A percentile compares a stretch with the other conserved stretches of the same genome.
Evolutionary conservation across 805 yeast genomes (phyloP).

Genomic region (Kuraishia cidri): DNA sequence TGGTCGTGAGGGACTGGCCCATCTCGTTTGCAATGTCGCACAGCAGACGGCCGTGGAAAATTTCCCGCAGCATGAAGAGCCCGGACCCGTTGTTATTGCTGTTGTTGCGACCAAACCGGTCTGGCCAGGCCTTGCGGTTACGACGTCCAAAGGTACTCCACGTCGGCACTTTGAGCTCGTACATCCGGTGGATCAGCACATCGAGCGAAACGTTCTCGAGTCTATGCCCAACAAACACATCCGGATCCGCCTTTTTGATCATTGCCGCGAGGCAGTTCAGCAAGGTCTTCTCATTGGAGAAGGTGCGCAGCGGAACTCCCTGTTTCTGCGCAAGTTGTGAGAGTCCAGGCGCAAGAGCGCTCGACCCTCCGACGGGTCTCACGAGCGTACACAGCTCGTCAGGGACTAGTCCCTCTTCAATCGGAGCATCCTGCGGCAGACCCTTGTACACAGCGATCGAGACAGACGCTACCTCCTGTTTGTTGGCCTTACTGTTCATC

Average conservation of each 20-base stretch:
- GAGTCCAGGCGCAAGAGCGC: conserved; percentile 70
- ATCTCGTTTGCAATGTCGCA: conserved; percentile 93
- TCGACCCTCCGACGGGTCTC: conserved; percentile 62
- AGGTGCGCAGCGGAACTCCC: conserved; percentile 41
- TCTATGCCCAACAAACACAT: conserved; percentile 81
- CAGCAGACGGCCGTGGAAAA: conserved; percentile 76
- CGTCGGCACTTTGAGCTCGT: conserved; percentile 59
- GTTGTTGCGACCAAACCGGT: conserved; percentile 37
- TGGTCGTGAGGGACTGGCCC: conserved; percentile 86
- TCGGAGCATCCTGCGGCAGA: conserved; percentile 69
- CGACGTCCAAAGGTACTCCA: conserved; percentile 86
- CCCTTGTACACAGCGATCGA: conserved; percentile 65
- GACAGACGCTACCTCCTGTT: conserved; percentile 83
- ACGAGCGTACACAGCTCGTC: conserved; percentile 61
- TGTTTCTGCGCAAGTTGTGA: conserved; percentile 48
- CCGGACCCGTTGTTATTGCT: conserved; percentile 36
- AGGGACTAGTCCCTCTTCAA: conserved; percentile 52
- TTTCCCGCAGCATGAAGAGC: conserved; percentile 45
- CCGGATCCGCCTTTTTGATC: conserved; percentile 77
- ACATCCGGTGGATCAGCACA: conserved; percentile 73
- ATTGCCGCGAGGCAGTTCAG: conserved; percentile 67
- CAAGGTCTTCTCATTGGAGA: conserved; percentile 67
- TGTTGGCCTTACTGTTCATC: conserved; percentile 63
- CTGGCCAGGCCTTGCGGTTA: conserved; percentile 71
- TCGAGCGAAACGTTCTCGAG: conserved; percentile 74